Evolutionary conservation across 1,284 basidiomycete species (phyloP), one percentile per base, ranked within the genome.

Genomic region (Ceratobasidium theobromae): DNA sequence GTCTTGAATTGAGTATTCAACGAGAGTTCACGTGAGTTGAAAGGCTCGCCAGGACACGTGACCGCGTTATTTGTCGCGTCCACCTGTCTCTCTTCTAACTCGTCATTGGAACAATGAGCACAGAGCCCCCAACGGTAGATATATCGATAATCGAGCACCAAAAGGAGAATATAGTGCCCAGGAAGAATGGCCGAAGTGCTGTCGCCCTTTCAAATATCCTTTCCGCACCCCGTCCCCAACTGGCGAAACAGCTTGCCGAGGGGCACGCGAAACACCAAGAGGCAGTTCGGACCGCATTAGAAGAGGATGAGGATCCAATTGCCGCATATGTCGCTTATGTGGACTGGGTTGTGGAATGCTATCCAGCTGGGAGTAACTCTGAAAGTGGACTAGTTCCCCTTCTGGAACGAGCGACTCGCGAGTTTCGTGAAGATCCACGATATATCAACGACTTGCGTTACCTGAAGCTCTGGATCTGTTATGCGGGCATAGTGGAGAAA

Each of bases 391-490:
- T 93, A 3, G 79, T 95, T 0, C 89, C 91, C 30, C 79, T 85
- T 0, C 79, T 95, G 12, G 90, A 94, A 71, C 84, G 87, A 69
- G 85, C 86, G 0, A 91, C 89, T 0, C 79, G 88, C 23, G 83
- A 85, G 57, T 96, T 98, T 75, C 85, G 89, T 68, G 82, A 85
- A 27, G 92, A 95, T 72, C 79, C 83, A 33, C 79, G 86, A 28
- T 98, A 96, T 77, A 86, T 86, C 72, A 86, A 88, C 69, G 95
- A 98, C 78, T 77, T 91, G 62, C 84, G 95, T 41, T 97, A 98
- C 76, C 82, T 98, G 53, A 91, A 89, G 75, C 77, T 96, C 32
- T 97, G 95, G 95, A 84, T 87, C 16, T 79, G 88, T 68, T 94
- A 94, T 74, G 86, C 91, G 1, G 82, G 84, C 52, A 82, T 86